These are phyloP conservation scores for Mucor sp. DNA, from an alignment of 371 early-diverging fungal genomes.

Conservation along the genomic window DNA sequence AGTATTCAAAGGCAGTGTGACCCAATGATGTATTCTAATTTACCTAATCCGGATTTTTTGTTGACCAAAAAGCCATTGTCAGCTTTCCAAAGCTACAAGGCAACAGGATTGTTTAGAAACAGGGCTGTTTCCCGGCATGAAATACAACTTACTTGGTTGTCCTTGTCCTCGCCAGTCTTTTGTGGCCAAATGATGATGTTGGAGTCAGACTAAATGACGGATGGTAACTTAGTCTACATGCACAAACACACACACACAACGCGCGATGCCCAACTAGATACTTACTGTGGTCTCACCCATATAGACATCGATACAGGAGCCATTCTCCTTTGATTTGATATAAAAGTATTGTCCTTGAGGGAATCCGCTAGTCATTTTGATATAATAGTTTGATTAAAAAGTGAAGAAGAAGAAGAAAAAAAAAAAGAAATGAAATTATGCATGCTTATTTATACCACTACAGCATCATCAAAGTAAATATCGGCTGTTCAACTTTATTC, in stretches of 20 bases:
- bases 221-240: neutral
- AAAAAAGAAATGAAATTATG: neutral
- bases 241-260: neutral
- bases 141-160: slow-evolving; percentile 35
- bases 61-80: slow-evolving; percentile 55
- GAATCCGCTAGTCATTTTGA: slow-evolving; percentile 21
- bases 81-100: slow-evolving; percentile 44
- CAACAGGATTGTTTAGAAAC: neutral
- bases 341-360: slow-evolving; percentile 26
- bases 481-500: slow-evolving; percentile 7
- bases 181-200: slow-evolving; percentile 50
- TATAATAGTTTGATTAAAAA: neutral
- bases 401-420: neutral
- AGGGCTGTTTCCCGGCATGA: neutral
- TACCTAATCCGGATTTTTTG: slow-evolving; percentile 50
- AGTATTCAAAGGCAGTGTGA: neutral
- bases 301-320: slow-evolving; percentile 23
- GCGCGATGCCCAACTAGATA: neutral
- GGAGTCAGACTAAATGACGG: slow-evolving; percentile 34
- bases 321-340: slow-evolving; percentile 21
- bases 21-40: neutral
- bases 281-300: slow-evolving; percentile 31
- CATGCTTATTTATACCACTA: neutral
- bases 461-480: neutral
- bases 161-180: slow-evolving; percentile 29